phyloP scores from a whole-genome alignment of 2,329 filamentous ascomycete species.

The Xenoacremonium recifei region DNA sequence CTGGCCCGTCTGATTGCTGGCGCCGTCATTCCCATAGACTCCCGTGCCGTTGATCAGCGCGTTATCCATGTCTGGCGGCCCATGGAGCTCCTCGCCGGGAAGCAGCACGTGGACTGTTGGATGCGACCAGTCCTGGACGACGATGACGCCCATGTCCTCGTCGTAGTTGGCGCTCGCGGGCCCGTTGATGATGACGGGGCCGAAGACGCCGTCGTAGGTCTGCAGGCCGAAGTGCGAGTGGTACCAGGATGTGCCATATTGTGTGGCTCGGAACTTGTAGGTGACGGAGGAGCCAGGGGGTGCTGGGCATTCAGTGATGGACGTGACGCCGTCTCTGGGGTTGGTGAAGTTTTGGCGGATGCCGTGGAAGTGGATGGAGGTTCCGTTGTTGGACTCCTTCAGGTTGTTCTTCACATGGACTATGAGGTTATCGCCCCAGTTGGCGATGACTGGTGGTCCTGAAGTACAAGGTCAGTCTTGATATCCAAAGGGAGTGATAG shows the following conservation, averaged over 20 bases:
- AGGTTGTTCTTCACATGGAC: slow-evolving; percentile 54
- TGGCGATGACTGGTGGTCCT: slow-evolving; percentile 55
- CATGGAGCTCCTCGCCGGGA: slow-evolving; percentile 11
- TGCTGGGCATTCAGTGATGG: slow-evolving; percentile 48
- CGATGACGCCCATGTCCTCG: slow-evolving; percentile 58
- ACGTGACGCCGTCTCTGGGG: slow-evolving; percentile 55
- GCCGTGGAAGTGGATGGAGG: slow-evolving; percentile 63
- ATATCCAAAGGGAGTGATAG: background rate
- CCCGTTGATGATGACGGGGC: slow-evolving; percentile 61
- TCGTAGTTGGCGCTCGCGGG: slow-evolving; percentile 61
- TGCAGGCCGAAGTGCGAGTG: slow-evolving; percentile 58
- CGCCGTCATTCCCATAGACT: slow-evolving; percentile 23
- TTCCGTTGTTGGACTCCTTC: slow-evolving; percentile 48
- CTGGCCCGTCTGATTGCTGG: slow-evolving; percentile 26
- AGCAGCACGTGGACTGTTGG: slow-evolving; percentile 37
- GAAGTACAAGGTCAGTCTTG: slow-evolving; percentile 26
- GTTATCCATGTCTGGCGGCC: slow-evolving; percentile 37
- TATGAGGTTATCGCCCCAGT: slow-evolving; percentile 49
- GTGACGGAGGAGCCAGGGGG: slow-evolving; percentile 28
- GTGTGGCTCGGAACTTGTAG: slow-evolving; percentile 56
- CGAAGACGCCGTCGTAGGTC: slow-evolving; percentile 55
- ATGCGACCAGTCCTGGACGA: slow-evolving; percentile 60
- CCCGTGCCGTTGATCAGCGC: slow-evolving; percentile 46
- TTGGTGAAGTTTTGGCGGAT: slow-evolving; percentile 55
- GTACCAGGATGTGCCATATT: slow-evolving; percentile 59